A percentile compares a stretch with the other conserved stretches of the same genome.
Evolutionary conservation across 768 basidiomycete genomes (phyloP).

Genomic region (Sutorius australiensis): DNA sequence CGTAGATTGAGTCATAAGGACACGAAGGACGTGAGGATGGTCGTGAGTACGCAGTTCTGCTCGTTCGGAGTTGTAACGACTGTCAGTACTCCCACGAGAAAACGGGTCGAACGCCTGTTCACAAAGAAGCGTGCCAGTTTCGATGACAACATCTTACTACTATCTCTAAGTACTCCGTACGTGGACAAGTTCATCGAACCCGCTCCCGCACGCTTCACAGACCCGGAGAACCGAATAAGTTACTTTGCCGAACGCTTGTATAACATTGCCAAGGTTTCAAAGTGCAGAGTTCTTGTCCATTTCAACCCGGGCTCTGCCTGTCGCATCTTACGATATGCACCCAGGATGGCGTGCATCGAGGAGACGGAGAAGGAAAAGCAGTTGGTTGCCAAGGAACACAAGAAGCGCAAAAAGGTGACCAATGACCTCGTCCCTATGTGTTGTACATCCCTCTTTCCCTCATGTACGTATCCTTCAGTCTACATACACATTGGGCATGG

Average conservation of each 20-base stretch:
- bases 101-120: too few species aligned
- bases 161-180: too few species aligned
- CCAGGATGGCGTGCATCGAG: conserved; percentile 94
- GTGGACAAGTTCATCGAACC: conserved; percentile 91
- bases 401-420: conserved; percentile 49
- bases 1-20: too few species aligned
- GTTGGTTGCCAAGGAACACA: conserved; percentile 68
- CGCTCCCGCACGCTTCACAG: conserved; percentile 86
- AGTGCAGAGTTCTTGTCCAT: conserved; percentile 67
- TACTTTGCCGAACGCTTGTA: conserved; percentile 98
- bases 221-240: conserved; percentile 89
- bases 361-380: conserved; percentile 97
- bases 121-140: too few species aligned
- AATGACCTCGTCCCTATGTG: conserved; percentile 79
- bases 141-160: too few species aligned
- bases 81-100: too few species aligned
- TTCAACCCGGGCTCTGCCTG: conserved; percentile 1
- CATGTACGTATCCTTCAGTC: conserved; percentile 42
- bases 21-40: too few species aligned
- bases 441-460: conserved; percentile 50
- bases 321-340: not conserved
- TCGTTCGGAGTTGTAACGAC: too few species aligned
- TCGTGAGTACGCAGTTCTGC: too few species aligned
- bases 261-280: conserved; percentile 96
- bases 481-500: conserved; percentile 84